phyloP scores from a whole-genome alignment of 169 alveolate genomes.

The Blepharisma undulans region DNA sequence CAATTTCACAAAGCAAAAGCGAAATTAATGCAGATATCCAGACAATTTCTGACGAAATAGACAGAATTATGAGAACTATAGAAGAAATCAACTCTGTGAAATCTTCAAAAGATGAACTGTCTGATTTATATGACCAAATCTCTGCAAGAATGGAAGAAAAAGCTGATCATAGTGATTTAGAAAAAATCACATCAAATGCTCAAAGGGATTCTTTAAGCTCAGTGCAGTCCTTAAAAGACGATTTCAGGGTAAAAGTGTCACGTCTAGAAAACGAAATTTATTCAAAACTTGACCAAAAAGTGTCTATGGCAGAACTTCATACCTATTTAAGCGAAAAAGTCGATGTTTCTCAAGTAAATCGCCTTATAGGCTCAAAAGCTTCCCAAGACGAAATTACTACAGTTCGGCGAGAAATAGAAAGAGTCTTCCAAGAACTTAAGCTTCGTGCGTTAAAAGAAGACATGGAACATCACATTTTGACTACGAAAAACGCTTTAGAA shows the following conservation, averaged over 20 bases:
- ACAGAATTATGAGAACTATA: not conserved
- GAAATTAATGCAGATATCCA: slow-evolving; percentile 2
- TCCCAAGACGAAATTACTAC: slow-evolving; percentile 65
- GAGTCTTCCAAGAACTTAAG: slow-evolving; percentile 45
- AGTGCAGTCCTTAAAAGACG: not conserved
- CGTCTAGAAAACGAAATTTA: not conserved
- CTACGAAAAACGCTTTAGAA: slow-evolving; percentile 56
- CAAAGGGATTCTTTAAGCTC: not conserved
- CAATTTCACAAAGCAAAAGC: not conserved
- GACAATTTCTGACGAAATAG: not conserved
- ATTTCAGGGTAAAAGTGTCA: not conserved
- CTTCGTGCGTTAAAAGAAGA: slow-evolving; percentile 34
- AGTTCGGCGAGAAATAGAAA: slow-evolving; percentile 63
- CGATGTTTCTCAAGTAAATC: slow-evolving; percentile 1
- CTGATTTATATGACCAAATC: slow-evolving; percentile 36
- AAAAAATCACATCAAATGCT: not conserved
- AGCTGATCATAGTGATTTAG: slow-evolving; percentile 49
- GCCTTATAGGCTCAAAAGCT: not conserved
- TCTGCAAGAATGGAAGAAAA: slow-evolving; percentile 36
- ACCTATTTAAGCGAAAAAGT: slow-evolving; percentile 1
- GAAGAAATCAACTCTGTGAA: slow-evolving; percentile 2
- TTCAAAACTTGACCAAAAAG: slow-evolving; percentile 16
- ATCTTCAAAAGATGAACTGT: slow-evolving; percentile 36
- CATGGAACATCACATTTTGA: slow-evolving; percentile 47
- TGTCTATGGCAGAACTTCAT: slow-evolving; percentile 44